Conservation (phyloP, 2,329 filamentous ascomycete genomes). For the Paramyrothecium roridum region DNA sequence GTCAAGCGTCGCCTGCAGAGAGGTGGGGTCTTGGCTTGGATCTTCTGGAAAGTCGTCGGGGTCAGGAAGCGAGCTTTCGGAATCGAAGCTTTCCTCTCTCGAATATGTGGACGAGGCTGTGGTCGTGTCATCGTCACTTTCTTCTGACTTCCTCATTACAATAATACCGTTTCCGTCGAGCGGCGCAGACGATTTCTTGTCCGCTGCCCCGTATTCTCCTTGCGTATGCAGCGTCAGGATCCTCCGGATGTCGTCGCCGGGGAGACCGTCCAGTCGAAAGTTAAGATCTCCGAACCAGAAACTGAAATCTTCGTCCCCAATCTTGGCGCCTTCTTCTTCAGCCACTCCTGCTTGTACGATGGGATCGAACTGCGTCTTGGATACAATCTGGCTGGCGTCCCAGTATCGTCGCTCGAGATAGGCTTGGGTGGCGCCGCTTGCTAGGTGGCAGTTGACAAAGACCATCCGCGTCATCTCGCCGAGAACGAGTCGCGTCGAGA, state of each 20-base stretch:
- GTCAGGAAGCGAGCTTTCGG: slow-evolving; percentile 47
- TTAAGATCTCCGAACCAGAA: slow-evolving; percentile 98
- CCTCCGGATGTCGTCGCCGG: slow-evolving; percentile 84
- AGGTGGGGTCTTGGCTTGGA: slow-evolving; percentile 74
- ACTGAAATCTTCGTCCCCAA: slow-evolving; percentile 88
- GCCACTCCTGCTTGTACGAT: slow-evolving; percentile 63
- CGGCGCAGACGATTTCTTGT: slow-evolving; percentile 27
- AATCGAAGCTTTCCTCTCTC: slow-evolving; percentile 34
- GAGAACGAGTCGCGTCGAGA: slow-evolving; percentile 75
- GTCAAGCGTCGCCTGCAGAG: slow-evolving; percentile 81
- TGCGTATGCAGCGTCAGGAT: slow-evolving; percentile 78
- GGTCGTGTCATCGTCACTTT: slow-evolving; percentile 42
- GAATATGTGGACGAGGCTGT: slow-evolving; percentile 28
- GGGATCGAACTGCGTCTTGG: slow-evolving; percentile 74
- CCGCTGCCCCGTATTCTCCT: slow-evolving; percentile 67
- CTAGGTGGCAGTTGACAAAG: slow-evolving; percentile 89
- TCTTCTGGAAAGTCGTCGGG: slow-evolving; percentile 66
- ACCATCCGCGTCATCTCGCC: slow-evolving; percentile 87
- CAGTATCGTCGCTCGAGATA: slow-evolving; percentile 83
- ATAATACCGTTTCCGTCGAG: slow-evolving; percentile 50
- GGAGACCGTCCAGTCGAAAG: slow-evolving; percentile 83
- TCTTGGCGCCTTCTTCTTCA: slow-evolving; percentile 62
- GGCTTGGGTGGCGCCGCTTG: slow-evolving; percentile 76
- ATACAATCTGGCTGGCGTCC: slow-evolving; percentile 78
- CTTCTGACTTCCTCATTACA: slow-evolving; percentile 37